A percentile compares a stretch with the other conserved stretches of the same genome.
Conservation (phyloP, 164 flowering plant genomes). For the Dillenia turbinata region DNA sequence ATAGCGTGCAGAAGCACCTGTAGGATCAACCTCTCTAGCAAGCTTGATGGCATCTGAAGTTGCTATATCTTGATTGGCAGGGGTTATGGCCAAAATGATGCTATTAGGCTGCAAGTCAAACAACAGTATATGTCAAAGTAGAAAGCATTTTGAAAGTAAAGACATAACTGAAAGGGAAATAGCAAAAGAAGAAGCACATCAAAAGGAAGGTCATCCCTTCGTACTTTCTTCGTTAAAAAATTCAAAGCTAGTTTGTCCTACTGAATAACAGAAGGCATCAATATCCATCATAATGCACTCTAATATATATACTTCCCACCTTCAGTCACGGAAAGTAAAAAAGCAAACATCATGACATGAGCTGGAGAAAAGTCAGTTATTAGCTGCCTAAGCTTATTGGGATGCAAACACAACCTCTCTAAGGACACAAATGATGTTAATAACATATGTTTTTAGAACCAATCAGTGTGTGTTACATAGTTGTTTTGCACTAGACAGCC, state of each 20-base stretch:
- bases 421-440: too few relatives aligned
- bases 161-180: not conserved
- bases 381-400: too few relatives aligned
- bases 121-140: slow-evolving; percentile 1
- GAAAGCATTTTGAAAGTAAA: not conserved
- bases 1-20: slow-evolving; percentile 38
- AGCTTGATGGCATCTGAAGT: slow-evolving; percentile 93
- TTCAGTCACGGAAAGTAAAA: not conserved
- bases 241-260: too few relatives aligned
- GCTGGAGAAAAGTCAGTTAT: too few relatives aligned
- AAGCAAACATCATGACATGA: too few relatives aligned
- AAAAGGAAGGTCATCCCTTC: not conserved
- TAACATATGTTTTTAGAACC: too few relatives aligned
- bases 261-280: too few relatives aligned
- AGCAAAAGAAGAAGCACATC: not conserved
- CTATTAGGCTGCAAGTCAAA: slow-evolving; percentile 62
- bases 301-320: too few relatives aligned
- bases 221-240: too few relatives aligned
- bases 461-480: too few relatives aligned
- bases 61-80: slow-evolving; percentile 95
- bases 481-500: not conserved
- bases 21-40: slow-evolving; percentile 85
- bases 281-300: too few relatives aligned
- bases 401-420: too few relatives aligned
- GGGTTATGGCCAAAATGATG: slow-evolving; percentile 85